A percentile compares a stretch with the other conserved stretches of the same genome.
These are phyloP conservation scores for Daldinia grandis DNA, from an alignment of 495 filamentous ascomycete species.

Conservation along the genomic window DNA sequence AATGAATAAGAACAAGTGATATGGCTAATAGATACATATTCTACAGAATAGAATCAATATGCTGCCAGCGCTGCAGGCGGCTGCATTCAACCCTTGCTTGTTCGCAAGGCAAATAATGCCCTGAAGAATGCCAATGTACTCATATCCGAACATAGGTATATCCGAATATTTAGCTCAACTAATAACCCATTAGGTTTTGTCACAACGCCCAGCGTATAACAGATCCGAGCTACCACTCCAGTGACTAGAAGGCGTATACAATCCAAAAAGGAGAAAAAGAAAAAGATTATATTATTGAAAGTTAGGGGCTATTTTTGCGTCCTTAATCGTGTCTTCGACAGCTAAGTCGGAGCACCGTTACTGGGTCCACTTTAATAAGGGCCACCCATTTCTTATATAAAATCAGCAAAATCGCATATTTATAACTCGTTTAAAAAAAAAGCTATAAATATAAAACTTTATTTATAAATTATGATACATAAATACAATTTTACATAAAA, in stretches of 20 bases:
- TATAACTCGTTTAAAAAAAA: too few species aligned
- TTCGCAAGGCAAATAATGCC: background rate
- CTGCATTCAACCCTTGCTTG: background rate
- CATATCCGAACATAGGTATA: background rate
- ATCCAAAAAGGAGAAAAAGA: too few species aligned
- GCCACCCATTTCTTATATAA: too few species aligned
- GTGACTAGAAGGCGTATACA: background rate
- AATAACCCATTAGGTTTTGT: background rate
- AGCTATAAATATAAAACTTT: too few species aligned
- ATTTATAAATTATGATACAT: too few species aligned
- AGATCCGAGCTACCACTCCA: background rate
- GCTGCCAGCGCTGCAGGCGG: background rate
- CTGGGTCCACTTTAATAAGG: too few species aligned
- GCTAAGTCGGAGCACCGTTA: too few species aligned
- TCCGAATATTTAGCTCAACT: background rate
- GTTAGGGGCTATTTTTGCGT: constrained; percentile 1
- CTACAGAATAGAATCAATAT: background rate
- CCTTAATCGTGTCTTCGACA: background rate
- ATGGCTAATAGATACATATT: background rate
- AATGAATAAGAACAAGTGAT: background rate
- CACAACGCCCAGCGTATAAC: background rate
- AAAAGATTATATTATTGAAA: background rate
- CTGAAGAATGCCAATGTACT: background rate
- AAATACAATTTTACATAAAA: too few species aligned
- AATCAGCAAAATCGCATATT: too few species aligned